phyloP scores from a whole-genome alignment of 176 grass and related monocot species.

The Melocanna baccifera region DNA sequence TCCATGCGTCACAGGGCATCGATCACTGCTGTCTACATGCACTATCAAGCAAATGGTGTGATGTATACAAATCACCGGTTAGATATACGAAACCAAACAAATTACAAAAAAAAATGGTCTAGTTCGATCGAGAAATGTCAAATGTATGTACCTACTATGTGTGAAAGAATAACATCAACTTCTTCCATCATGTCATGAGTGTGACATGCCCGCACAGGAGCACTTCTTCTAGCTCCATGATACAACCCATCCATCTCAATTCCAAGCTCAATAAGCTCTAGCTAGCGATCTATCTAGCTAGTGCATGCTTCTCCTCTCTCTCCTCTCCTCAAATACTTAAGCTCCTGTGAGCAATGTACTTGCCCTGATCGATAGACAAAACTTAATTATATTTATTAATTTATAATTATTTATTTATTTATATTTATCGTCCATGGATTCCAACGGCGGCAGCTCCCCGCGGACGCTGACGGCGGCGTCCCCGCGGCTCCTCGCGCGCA shows the following conservation, averaged over 20 bases:
- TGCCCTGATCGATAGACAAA: background rate
- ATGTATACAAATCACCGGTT: background rate
- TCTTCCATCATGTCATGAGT: slow-evolving; percentile 22
- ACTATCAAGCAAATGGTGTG: background rate
- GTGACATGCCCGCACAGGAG: slow-evolving; percentile 13
- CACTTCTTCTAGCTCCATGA: slow-evolving; percentile 15
- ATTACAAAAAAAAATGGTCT: background rate
- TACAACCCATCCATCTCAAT: background rate
- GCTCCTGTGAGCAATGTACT: slow-evolving; percentile 4
- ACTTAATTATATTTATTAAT: slow-evolving; percentile 40
- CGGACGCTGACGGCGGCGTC: slow-evolving; percentile 10
- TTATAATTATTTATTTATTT: slow-evolving; percentile 16
- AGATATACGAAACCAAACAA: background rate
- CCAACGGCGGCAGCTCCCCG: background rate
- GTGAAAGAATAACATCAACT: background rate
- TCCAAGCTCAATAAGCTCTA: background rate
- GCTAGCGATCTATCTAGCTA: background rate
- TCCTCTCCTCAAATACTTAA: background rate
- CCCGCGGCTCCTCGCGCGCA: background rate
- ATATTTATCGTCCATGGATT: slow-evolving; percentile 44
- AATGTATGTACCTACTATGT: background rate
- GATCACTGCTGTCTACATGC: background rate
- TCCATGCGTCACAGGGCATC: background rate
- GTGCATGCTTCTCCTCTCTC: background rate
- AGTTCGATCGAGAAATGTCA: background rate